These are phyloP conservation scores for Phoma sp. DNA, from an alignment of 2,329 filamentous ascomycete genomes.

Conservation along the genomic window DNA sequence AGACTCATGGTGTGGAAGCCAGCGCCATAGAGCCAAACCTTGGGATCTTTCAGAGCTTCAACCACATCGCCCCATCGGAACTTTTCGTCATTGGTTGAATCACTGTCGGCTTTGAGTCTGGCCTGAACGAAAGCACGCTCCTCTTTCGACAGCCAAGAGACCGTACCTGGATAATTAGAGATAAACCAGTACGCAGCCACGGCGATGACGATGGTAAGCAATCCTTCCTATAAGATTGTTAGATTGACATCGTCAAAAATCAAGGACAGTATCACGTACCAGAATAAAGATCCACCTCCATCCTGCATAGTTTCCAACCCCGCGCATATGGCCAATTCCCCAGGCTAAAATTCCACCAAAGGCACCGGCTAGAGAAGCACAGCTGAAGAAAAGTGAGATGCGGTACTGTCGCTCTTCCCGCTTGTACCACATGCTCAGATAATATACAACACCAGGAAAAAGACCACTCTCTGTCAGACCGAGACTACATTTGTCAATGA, in stretches of 20 bases:
- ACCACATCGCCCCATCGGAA: slow-evolving; percentile 72
- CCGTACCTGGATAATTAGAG: slow-evolving; percentile 68
- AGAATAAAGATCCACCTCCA: slow-evolving; percentile 53
- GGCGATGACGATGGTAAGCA: slow-evolving; percentile 46
- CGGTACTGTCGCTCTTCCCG: slow-evolving; percentile 64
- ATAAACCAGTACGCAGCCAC: slow-evolving; percentile 61
- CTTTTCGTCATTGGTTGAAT: slow-evolving; percentile 70
- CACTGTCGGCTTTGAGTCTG: slow-evolving; percentile 70
- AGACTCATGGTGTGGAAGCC: slow-evolving; percentile 76
- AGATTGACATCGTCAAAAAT: background rate
- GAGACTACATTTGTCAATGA: slow-evolving; percentile 26
- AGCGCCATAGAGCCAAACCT: slow-evolving; percentile 66
- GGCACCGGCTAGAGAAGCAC: slow-evolving; percentile 63
- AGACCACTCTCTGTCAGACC: slow-evolving; percentile 46
- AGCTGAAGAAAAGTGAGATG: slow-evolving; percentile 66
- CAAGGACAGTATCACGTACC: slow-evolving; percentile 21
- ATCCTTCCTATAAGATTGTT: slow-evolving; percentile 37
- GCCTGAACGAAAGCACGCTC: slow-evolving; percentile 64
- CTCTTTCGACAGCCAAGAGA: slow-evolving; percentile 61
- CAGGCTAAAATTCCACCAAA: slow-evolving; percentile 67
- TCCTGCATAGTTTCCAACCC: slow-evolving; percentile 53
- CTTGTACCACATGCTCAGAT: slow-evolving; percentile 69
- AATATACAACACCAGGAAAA: slow-evolving; percentile 56
- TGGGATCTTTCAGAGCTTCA: slow-evolving; percentile 60
- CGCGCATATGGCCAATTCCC: slow-evolving; percentile 66